Conservation (phyloP, 495 filamentous ascomycete genomes). For the Podospora anserina region DNA sequence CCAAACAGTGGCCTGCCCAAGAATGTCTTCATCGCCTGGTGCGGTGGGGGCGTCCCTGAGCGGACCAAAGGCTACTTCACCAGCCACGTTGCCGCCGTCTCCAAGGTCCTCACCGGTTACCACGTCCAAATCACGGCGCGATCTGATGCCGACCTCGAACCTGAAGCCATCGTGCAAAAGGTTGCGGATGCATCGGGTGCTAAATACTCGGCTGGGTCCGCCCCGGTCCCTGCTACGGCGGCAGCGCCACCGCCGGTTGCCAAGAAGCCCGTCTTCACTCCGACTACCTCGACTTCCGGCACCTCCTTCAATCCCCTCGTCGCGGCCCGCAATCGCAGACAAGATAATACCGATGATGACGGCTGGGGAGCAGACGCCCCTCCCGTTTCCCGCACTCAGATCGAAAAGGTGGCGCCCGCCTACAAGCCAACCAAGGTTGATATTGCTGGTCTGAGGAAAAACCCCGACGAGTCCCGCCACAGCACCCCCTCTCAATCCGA, state of each 20-base stretch:
- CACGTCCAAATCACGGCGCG: slow-evolving; percentile 96
- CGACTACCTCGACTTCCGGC: slow-evolving; percentile 64
- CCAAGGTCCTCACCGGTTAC: slow-evolving; percentile 91
- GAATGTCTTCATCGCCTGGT: slow-evolving; percentile 93
- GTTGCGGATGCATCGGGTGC: slow-evolving; percentile 94
- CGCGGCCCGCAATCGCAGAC: slow-evolving; percentile 48
- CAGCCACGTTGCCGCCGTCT: slow-evolving; percentile 82
- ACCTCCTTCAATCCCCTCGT: slow-evolving; percentile 62
- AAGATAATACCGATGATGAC: slow-evolving; percentile 57
- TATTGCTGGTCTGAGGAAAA: slow-evolving; percentile 70
- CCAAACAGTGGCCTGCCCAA: slow-evolving; percentile 89
- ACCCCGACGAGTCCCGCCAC: slow-evolving; percentile 58
- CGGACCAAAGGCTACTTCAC: slow-evolving; percentile 97
- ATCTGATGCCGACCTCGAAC: slow-evolving; percentile 80
- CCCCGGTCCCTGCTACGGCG: slow-evolving; percentile 39
- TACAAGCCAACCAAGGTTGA: slow-evolving; percentile 95
- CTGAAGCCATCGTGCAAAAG: slow-evolving; percentile 84
- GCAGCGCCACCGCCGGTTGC: slow-evolving; percentile 63
- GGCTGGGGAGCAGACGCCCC: slow-evolving; percentile 98
- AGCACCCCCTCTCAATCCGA: slow-evolving; percentile 37
- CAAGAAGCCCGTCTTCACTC: slow-evolving; percentile 87
- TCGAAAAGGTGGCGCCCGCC: slow-evolving; percentile 90
- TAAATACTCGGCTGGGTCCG: slow-evolving; percentile 74
- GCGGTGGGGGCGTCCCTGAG: slow-evolving; percentile 96
- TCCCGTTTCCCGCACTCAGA: slow-evolving; percentile 72